phyloP scores from a whole-genome alignment of 805 yeast species.

The Phaffomyces thermotolerans region DNA sequence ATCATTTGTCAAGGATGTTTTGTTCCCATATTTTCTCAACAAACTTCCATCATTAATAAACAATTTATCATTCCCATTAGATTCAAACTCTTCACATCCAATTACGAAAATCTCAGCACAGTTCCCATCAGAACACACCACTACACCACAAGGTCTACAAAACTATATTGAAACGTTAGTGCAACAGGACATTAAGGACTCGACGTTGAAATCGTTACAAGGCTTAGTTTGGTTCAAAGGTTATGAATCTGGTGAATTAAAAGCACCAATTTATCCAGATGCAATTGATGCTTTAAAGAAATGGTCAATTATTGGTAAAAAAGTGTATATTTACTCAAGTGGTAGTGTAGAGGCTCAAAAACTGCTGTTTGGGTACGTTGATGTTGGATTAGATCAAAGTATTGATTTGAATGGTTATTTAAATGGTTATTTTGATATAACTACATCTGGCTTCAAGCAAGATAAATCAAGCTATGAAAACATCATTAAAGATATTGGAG shows the following conservation, averaged over 20 bases:
- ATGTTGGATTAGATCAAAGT: conserved; percentile 26
- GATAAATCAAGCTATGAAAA: conserved; percentile 48
- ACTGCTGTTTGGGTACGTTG: conserved; percentile 61
- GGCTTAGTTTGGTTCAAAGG: conserved; percentile 82
- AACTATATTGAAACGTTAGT: conserved; percentile 53
- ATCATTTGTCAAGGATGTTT: conserved; percentile 70
- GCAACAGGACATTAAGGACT: conserved; percentile 63
- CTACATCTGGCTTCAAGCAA: conserved; percentile 69
- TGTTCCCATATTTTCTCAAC: conserved; percentile 68
- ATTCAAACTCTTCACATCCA: conserved; percentile 18
- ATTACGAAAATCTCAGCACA: conserved; percentile 12
- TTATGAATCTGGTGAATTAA: conserved; percentile 65
- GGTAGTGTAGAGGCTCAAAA: conserved; percentile 88
- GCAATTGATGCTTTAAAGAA: conserved; percentile 50
- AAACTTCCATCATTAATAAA: conserved; percentile 38
- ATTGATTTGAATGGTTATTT: conserved; percentile 48
- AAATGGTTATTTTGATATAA: conserved; percentile 76
- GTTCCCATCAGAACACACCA: conserved; percentile 17
- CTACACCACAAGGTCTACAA: conserved; percentile 28
- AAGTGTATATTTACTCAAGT: conserved; percentile 74
- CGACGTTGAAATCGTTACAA: conserved; percentile 69
- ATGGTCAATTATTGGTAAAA: conserved; percentile 28
- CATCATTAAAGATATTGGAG: conserved; percentile 40
- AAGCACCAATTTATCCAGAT: conserved; percentile 72
- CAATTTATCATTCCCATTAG: conserved; percentile 21